These are phyloP conservation scores for Helenozyma rhizophorensis DNA, from an alignment of 805 yeast genomes.

Conservation along the genomic window DNA sequence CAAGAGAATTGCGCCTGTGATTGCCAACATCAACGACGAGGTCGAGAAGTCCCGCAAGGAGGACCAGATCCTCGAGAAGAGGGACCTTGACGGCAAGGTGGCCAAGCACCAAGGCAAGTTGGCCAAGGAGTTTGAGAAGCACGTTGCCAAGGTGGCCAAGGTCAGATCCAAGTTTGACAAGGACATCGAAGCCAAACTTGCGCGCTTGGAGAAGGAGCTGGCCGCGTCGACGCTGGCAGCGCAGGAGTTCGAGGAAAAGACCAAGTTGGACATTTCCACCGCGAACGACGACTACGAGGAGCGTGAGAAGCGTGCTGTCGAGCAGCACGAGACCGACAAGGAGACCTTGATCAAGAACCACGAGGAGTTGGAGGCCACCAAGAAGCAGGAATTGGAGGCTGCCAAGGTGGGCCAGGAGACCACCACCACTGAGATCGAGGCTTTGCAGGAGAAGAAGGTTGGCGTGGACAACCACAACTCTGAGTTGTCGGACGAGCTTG, in stretches of 20 bases:
- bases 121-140: constrained; percentile 32
- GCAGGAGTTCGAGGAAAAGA: constrained; percentile 36
- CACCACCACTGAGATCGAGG: constrained; percentile 44
- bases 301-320: constrained; percentile 46
- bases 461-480: constrained; percentile 37
- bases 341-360: constrained; percentile 40
- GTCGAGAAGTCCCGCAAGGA: constrained; percentile 41
- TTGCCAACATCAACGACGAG: constrained; percentile 46
- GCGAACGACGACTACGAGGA: constrained; percentile 41
- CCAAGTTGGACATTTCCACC: constrained; percentile 40
- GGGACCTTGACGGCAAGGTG: constrained; percentile 33
- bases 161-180: constrained; percentile 35
- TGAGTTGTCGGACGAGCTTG: constrained; percentile 34
- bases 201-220: constrained; percentile 18
- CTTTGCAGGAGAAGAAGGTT: constrained; percentile 38
- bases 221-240: constrained; percentile 26
- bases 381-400: constrained; percentile 39
- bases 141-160: constrained; percentile 34
- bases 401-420: constrained; percentile 37
- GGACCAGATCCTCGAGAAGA: constrained; percentile 40
- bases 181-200: constrained; percentile 35
- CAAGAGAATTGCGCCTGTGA: constrained; percentile 50
- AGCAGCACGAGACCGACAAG: constrained; percentile 41
- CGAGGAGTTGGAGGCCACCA: constrained; percentile 42
- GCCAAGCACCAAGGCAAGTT: constrained; percentile 33